Base-by-base conservation (phyloP, 805 yeast genomes). In the Sugiyamaella smithiae region DNA sequence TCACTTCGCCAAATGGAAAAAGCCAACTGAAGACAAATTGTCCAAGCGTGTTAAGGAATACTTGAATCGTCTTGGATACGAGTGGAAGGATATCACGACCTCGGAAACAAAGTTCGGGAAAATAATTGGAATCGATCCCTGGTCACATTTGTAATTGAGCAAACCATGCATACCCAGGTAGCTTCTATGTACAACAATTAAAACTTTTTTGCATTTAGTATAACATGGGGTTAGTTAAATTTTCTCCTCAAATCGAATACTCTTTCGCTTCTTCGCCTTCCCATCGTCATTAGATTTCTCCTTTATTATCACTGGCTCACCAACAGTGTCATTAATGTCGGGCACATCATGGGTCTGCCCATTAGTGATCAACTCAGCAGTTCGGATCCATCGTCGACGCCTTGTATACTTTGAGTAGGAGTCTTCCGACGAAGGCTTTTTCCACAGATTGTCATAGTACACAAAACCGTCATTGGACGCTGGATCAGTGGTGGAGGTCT, bases 381-480 rank as follows among this genome's bases (percentile, higher is more conserved):
- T 88, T 55, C 99, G 78, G 12, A 91, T 79, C 99, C 99, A 91
- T 63, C 97, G 77, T 71, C 99, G 80, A 63, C 97, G 78, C 66
- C 99, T 79, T 4, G 98, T 91, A 63, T 89, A 91, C 65, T 88
- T 89, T 20, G 93, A 81, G 67, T 82, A 90, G 2, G 93, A 77
- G 63, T 90, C 95, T 48, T 87, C 96, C 0, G 93, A 80, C 1
- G 89, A 71, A 14, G 98, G 96, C 56, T 81, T 82, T 58, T 86
- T 87, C 99, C 99, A 91, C 2, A 95, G 84, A 63, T 89, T 93
- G 65, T 91, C 98, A 60, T 80, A 88, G 67, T 84, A 91, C 43
- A 91, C 80, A 67, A 76, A 91, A 0, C 96, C 98, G 51, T 88
- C 97, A 62, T 86, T 90, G 1, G 79, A 62, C 22, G 75, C 72